Evolutionary conservation across 1,139 yeast genomes (phyloP).

Genomic region (Wickerhamomyces sp.): DNA sequence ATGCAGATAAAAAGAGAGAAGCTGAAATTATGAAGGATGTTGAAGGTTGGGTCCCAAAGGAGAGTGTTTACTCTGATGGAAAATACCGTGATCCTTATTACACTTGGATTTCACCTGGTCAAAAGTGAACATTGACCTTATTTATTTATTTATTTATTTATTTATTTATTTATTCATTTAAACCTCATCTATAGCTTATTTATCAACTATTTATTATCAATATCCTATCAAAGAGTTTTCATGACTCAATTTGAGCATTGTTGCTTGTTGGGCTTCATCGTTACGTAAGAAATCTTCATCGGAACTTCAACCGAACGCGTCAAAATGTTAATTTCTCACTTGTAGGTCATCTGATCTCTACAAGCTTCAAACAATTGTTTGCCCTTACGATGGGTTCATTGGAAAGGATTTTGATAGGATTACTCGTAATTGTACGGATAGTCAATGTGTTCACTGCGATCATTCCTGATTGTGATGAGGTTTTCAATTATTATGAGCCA

Average conservation of each 20-base stretch:
- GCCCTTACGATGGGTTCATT: too few relatives aligned
- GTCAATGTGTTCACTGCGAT: constrained; percentile 53
- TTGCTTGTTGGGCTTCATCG: too few relatives aligned
- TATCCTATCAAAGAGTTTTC: background rate
- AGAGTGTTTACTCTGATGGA: constrained; percentile 40
- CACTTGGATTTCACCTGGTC: constrained; percentile 12
- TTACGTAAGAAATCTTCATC: background rate
- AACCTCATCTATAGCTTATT: background rate
- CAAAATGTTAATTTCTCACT: too few relatives aligned
- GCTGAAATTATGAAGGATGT: constrained; percentile 55
- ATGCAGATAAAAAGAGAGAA: constrained; percentile 66
- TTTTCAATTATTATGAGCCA: constrained; percentile 91
- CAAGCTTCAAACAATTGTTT: too few relatives aligned
- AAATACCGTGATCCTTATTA: constrained; percentile 19
- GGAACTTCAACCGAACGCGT: background rate
- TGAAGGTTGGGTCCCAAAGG: constrained; percentile 52
- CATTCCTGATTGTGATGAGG: constrained; percentile 76
- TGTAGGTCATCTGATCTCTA: too few relatives aligned
- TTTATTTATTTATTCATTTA: too few relatives aligned
- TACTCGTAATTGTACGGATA: constrained; percentile 9
- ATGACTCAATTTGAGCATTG: background rate
- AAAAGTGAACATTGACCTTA: constrained; percentile 6
- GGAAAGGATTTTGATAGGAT: too few relatives aligned
- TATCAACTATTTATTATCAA: background rate
- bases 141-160: constrained; percentile 1